Evolutionary conservation across 2,329 filamentous ascomycete genomes (phyloP), one percentile per base, ranked within the genome.

Genomic region (Aspergillus versicolor): DNA sequence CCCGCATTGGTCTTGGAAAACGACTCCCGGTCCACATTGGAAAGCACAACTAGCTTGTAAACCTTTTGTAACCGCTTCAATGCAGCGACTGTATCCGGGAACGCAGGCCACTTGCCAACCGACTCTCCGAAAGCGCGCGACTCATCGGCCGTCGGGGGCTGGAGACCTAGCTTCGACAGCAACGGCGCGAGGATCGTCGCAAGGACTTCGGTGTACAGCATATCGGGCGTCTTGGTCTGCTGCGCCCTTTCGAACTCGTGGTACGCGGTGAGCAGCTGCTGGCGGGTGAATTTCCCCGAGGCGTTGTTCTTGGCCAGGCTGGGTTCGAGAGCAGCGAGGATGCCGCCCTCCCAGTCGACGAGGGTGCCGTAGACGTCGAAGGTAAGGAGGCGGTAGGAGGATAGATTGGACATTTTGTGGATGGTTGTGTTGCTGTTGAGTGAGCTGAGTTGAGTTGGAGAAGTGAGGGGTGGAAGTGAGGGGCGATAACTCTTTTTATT

Each of bases 361-460:
- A 92, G 81, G 0, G 90, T 93, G 71, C 89, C 89, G 72, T 90
- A 92, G 77, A 89, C 86, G 74, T 93, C 89, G 74, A 92, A 91
- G 66, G 85, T 86, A 49, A 91, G 82, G 58, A 84, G 73, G 22
- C 73, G 74, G 69, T 79, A 82, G 52, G 30, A 17, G 24, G n/a
- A 75, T 67, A 8, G 65, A 63, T 19, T 74, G 64, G 67, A 56
- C 67, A 71, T 72, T 6, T 53, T 1, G 2, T 8, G 1, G 8
- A 22, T n/a, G 27, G 17, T 34, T 9, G n/a, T 47, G 9, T 0
- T 21, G n/a, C 7, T 34, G 17, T 11, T 8, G 15, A 15, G 9
- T 7, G 30, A 17, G 6, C 3, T 19, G 38, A 19, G 6, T n/a
- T 12, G 22, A 46, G 17, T 45, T 32, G 27, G 22, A 41, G 46